Evolutionary conservation across 1,139 yeast species (phyloP), one percentile per base, ranked within the genome.

Genomic region (Taphrina sp.): DNA sequence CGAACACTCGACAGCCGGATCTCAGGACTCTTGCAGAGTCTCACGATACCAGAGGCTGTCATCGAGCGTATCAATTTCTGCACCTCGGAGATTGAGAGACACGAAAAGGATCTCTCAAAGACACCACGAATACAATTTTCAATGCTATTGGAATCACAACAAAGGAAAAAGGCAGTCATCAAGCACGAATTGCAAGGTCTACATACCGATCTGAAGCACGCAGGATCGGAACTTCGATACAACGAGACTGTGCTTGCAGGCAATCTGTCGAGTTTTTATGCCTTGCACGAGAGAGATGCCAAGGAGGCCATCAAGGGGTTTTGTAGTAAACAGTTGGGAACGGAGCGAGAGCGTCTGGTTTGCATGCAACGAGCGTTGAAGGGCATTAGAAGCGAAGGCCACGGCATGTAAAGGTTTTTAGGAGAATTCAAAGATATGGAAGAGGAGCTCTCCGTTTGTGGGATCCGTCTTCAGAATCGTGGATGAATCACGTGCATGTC

Each of bases 121-220:
- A 31, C 44, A n/a, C 37, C 45, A 5, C 17, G 37, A 14, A 17
- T 49, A 26, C 33, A 35, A 17, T 5, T 43, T 22, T 16, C 38
- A 19, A 17, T 49, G 33, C 41, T 49, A 35, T 34, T 34, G 16
- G 54, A 49, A 22, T 38, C 54, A 1, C 54, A 42, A 7, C 34
- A 45, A n/a, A 19, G 54, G 24, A 29, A 39, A 17, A 49, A 49
- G 31, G 46, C 38, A 8, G 17, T 38, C 14, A 49, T 49, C 17
- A 39, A 35, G 34, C 26, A 38, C 24, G 31, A 49, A 5, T n/a
- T 49, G 45, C 37, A 22, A 22, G 41, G 28, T 3, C 31, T 41
- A 12, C 54, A 49, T 23, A 33, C 34, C 17, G 54, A 49, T n/a
- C 33, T 49, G 19, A 33, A 49, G 3, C 54, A 49, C 16, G 46